Evolutionary conservation across 257 asterid genomes (phyloP).

Genomic region (Solanum pennellii): DNA sequence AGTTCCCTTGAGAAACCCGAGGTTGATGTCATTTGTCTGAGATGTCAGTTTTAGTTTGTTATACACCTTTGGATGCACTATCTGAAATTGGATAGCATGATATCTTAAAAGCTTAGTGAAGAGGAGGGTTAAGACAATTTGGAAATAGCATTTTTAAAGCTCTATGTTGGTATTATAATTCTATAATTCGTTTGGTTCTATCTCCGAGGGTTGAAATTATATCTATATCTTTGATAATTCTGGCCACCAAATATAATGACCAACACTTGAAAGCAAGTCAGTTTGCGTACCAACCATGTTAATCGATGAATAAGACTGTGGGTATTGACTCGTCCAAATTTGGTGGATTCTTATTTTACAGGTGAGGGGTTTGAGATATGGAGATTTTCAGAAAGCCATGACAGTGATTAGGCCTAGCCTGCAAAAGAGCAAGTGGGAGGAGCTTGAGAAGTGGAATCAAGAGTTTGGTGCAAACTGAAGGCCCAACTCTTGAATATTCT

Average conservation of each 20-base stretch:
- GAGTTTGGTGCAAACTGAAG: slow-evolving; percentile 74
- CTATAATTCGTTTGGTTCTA: not conserved
- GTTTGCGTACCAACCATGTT: not conserved
- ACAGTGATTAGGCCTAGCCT: slow-evolving; percentile 75
- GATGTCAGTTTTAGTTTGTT: not conserved
- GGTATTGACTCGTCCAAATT: not conserved
- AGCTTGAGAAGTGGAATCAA: slow-evolving; percentile 79
- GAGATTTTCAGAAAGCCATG: slow-evolving; percentile 80
- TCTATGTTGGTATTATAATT: not conserved
- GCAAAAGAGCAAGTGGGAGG: slow-evolving; percentile 86
- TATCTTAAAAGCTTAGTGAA: not conserved
- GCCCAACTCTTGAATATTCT: not conserved
- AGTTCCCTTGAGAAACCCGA: not conserved
- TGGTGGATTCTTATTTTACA: slow-evolving; percentile 14
- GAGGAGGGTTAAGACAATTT: not conserved
- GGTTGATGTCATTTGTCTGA: not conserved
- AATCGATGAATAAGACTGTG: not conserved
- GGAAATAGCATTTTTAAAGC: not conserved
- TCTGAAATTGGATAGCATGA: not conserved
- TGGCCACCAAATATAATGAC: not conserved
- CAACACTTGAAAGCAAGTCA: not conserved
- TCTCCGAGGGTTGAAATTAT: not conserved
- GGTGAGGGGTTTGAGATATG: slow-evolving; percentile 69
- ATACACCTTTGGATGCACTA: not conserved
- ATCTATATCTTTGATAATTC: not conserved